Evolutionary conservation across 2,329 filamentous ascomycete species (phyloP), one percentile per base, ranked within the genome.

Genomic region (Colletotrichum paranaense): DNA sequence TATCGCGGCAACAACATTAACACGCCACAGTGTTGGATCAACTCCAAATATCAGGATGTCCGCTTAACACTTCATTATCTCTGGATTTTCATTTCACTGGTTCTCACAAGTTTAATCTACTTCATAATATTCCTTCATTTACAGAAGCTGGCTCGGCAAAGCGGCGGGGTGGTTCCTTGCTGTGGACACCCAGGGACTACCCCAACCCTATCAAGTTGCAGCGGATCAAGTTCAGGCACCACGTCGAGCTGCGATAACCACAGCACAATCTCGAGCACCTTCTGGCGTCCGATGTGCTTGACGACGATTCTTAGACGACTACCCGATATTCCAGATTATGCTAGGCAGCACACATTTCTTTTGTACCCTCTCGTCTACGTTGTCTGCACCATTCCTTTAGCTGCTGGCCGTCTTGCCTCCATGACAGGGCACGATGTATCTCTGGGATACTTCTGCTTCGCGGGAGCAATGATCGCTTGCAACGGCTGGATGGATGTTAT

Each of bases 321-420:
- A 6, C 72, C 72, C 4, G 49, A 53, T 1, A 55, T 74, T 28
- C 72, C 72, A 1, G 64, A 69, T 14, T 81, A 78, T 1, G 78
- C 80, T 1, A 83, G 82, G 72, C 86, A 88, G 73, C 86, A 86
- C 5, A 85, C 89, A 9, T 90, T 93, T 74, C 89, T 93, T 35
- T 85, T 92, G 8, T 94, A 94, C 73, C 92, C 92, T 0, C 78
- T 92, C 75, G 91, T 93, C 75, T 94, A 94, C 79, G 86, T 93
- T 7, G 76, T 92, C n/a, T 92, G 92, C 78, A 94, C 92, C 0
- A 85, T 91, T 0, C 92, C 92, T 0, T 84, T 94, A 0, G 91
- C 91, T 5, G 85, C 89, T 0, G 90, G 91, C 16, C 88, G 92
- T 72, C 91, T 93, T 77, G 87, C 88, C 19, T 87, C 87, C 24